Evolutionary conservation across 176 grass and related monocot species (phyloP).

Genomic region (Chloris gayana): DNA sequence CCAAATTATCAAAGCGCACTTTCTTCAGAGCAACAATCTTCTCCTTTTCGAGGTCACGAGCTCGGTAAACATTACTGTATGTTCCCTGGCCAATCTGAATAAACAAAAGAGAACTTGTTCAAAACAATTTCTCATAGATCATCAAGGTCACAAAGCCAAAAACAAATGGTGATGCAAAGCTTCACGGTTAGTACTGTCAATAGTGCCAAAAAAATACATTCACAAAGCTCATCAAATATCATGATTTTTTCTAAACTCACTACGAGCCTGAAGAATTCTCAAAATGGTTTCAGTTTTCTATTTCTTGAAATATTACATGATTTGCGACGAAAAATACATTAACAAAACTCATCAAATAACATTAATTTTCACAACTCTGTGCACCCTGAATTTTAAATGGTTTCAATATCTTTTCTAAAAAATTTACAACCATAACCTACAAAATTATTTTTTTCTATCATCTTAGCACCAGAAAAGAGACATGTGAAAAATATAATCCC

Average conservation of each 20-base stretch:
- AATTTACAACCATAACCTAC: conserved; percentile 2
- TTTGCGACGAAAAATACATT: no score
- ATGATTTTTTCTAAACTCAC: neutral
- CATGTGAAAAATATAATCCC: no score
- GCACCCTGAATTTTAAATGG: no score
- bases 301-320: conserved; percentile 8
- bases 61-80: conserved; percentile 95
- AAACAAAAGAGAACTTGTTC: conserved; percentile 35
- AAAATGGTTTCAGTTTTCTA: neutral
- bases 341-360: no score
- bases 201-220: neutral
- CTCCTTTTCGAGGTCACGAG: conserved; percentile 82
- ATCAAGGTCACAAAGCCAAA: neutral
- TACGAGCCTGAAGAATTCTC: neutral
- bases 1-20: conserved; percentile 96
- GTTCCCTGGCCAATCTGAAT: conserved; percentile 98
- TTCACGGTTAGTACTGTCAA: neutral
- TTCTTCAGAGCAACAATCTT: conserved; percentile 99
- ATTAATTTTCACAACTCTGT: no score
- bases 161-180: neutral
- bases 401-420: no score
- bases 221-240: neutral
- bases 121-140: neutral
- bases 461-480: no score
- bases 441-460: neutral